phyloP scores from a whole-genome alignment of 108 stramenopile species.

The Skeletonema marinoi region DNA sequence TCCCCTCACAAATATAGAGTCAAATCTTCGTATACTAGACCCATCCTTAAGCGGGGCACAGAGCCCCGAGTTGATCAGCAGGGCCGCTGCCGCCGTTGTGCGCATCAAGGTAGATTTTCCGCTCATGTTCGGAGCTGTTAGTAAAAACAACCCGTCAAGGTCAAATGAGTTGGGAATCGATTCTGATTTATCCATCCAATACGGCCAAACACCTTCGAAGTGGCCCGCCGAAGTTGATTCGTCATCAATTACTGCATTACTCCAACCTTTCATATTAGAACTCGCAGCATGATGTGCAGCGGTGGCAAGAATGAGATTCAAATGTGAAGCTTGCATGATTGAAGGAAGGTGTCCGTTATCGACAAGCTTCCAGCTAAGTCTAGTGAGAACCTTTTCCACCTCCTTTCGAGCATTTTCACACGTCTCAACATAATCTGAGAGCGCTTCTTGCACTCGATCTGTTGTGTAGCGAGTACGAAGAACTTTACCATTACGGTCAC shows the following conservation, averaged over 20 bases:
- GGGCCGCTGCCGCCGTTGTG: slow-evolving; percentile 85
- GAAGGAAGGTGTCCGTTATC: slow-evolving; percentile 77
- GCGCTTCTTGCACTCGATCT: slow-evolving; percentile 69
- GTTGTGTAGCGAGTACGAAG: slow-evolving; percentile 85
- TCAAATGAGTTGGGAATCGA: slow-evolving; percentile 78
- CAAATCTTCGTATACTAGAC: slow-evolving; percentile 75
- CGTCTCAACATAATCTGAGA: slow-evolving; percentile 71
- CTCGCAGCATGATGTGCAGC: slow-evolving; percentile 77
- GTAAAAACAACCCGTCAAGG: slow-evolving; percentile 74
- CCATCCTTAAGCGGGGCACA: slow-evolving; percentile 75
- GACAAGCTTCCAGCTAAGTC: slow-evolving; percentile 52
- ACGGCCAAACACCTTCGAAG: slow-evolving; percentile 78
- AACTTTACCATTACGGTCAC: slow-evolving; percentile 87
- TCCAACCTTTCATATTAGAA: slow-evolving; percentile 72
- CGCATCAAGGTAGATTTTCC: slow-evolving; percentile 97
- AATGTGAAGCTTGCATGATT: slow-evolving; percentile 75
- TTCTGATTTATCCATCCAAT: slow-evolving; percentile 80
- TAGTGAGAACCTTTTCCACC: slow-evolving; percentile 56
- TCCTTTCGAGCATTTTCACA: slow-evolving; percentile 58
- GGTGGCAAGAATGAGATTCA: slow-evolving; percentile 78
- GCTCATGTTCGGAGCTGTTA: slow-evolving; percentile 98
- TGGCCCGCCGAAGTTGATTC: slow-evolving; percentile 35
- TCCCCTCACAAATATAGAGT: slow-evolving; percentile 89
- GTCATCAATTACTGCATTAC: slow-evolving; percentile 55
- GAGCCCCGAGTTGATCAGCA: slow-evolving; percentile 82